Evolutionary conservation across 768 basidiomycete genomes (phyloP).

Genomic region (Mycena polygramma): DNA sequence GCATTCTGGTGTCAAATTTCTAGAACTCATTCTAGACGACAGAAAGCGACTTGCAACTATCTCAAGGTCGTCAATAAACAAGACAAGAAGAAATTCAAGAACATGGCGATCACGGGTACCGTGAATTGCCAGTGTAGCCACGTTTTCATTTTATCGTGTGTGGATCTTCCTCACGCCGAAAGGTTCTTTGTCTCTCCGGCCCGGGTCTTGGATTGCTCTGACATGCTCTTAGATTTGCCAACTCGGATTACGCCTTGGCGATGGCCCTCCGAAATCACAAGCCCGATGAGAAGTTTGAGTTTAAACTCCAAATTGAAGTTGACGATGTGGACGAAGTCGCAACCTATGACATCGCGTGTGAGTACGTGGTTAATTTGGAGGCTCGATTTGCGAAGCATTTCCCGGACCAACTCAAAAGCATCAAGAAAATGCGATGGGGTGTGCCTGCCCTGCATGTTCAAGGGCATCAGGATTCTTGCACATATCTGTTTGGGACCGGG

Average conservation of each 20-base stretch:
- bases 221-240: too few relatives aligned
- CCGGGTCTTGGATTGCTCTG: too few relatives aligned
- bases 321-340: too few relatives aligned
- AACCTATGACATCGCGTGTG: too few relatives aligned
- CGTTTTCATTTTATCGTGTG: conserved; percentile 34
- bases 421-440: too few relatives aligned
- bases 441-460: too few relatives aligned
- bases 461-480: conserved; percentile 38
- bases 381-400: neutral
- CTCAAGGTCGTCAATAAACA: conserved; percentile 37
- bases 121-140: conserved; percentile 39
- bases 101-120: conserved; percentile 39
- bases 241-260: conserved; percentile 3
- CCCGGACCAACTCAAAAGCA: too few relatives aligned
- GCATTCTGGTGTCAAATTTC: too few relatives aligned
- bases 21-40: too few relatives aligned
- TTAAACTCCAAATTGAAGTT: too few relatives aligned
- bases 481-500: conserved; percentile 35
- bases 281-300: too few relatives aligned
- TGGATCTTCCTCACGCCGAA: conserved; percentile 37
- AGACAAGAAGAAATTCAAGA: conserved; percentile 42
- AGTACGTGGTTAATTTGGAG: conserved; percentile 1
- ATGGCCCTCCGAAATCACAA: conserved; percentile 23
- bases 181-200: conserved; percentile 9
- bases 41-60: too few relatives aligned